Conservation (phyloP, 805 yeast genomes). For the Blastobotrys americana region DNA sequence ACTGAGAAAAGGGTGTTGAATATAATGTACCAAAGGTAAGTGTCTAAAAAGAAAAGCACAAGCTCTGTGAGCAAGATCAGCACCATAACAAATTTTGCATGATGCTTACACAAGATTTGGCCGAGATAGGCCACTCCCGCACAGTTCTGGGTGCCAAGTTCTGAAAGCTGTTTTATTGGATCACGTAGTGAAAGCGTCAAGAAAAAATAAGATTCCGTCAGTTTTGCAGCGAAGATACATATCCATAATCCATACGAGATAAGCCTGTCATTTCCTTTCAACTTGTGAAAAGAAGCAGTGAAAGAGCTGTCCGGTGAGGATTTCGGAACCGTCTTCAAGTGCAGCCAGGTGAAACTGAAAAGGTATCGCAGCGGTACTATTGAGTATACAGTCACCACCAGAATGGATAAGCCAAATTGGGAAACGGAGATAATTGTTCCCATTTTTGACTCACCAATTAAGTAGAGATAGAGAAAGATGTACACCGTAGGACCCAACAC, state of each 20-base stretch:
- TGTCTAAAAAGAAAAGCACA: conserved; percentile 94
- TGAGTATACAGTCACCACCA: conserved; percentile 77
- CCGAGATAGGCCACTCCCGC: conserved; percentile 90
- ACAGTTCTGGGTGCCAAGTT: conserved; percentile 82
- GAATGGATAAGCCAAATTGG: conserved; percentile 80
- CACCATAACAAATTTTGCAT: conserved; percentile 82
- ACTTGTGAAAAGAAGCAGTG: conserved; percentile 39
- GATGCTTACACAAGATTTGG: conserved; percentile 69
- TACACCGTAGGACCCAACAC: conserved; percentile 66
- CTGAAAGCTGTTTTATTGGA: conserved; percentile 84
- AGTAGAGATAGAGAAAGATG: conserved; percentile 41
- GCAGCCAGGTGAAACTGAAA: conserved; percentile 85
- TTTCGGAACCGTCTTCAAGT: conserved; percentile 40
- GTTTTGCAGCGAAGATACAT: conserved; percentile 81
- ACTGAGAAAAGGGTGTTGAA: conserved; percentile 92
- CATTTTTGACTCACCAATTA: conserved; percentile 49
- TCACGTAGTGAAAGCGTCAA: conserved; percentile 86
- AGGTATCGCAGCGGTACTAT: conserved; percentile 94
- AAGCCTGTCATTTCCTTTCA: conserved; percentile 88
- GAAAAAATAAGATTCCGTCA: conserved; percentile 86
- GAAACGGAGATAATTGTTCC: conserved; percentile 71
- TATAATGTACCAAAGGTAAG: conserved; percentile 97
- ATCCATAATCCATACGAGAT: conserved; percentile 90
- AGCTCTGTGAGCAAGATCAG: conserved; percentile 89
- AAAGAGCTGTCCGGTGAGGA: conserved; percentile 12